Percentiles rank a stretch among this genome's conserved stretches.
Conservation (phyloP, 148 eudicot species). For the Salicornia ramosissima region DNA sequence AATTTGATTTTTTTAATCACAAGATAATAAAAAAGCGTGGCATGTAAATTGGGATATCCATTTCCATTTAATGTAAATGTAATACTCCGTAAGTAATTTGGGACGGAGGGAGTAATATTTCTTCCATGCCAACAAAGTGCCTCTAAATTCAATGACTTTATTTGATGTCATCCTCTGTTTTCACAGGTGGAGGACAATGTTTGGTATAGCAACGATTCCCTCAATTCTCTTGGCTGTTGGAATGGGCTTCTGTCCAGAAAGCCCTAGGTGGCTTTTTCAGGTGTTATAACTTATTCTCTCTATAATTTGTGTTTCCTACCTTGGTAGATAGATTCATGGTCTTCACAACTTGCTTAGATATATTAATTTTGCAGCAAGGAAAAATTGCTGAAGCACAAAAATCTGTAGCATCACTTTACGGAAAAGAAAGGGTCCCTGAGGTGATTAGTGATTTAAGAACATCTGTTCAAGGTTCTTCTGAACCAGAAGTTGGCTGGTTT, state of each 20-base stretch:
- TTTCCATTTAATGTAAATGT: too few species aligned
- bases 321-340: not conserved
- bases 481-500: constrained; percentile 93
- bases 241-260: constrained; percentile 93
- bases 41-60: too few species aligned
- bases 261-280: constrained; percentile 97
- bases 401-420: constrained; percentile 52
- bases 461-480: constrained; percentile 66
- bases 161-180: not conserved
- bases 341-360: constrained; percentile 10
- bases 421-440: constrained; percentile 76
- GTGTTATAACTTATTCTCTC: constrained; percentile 30
- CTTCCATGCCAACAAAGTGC: not conserved
- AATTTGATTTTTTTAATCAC: too few species aligned
- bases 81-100: too few species aligned
- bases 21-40: too few species aligned
- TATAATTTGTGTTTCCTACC: not conserved
- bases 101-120: too few species aligned
- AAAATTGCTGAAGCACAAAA: constrained; percentile 69
- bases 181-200: constrained; percentile 97
- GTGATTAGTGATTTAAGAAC: constrained; percentile 71
- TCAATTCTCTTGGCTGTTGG: constrained; percentile 84
- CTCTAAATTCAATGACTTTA: not conserved
- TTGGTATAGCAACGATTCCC: constrained; percentile 76
- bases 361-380: constrained; percentile 64